Conservation (phyloP, 805 yeast genomes). For the Lipomyces starkeyi region DNA sequence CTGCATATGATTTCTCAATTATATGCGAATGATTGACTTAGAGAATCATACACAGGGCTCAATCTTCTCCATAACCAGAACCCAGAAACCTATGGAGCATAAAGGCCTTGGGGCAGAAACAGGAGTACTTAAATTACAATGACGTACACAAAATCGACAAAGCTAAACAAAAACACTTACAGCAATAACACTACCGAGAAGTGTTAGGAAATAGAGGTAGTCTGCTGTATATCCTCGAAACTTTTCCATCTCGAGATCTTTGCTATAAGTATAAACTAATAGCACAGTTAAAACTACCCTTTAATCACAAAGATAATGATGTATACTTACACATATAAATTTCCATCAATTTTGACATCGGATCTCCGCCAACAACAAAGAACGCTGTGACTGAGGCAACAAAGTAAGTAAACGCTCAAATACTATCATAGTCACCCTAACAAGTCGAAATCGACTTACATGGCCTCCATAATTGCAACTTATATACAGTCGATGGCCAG, state of each 20-base stretch:
- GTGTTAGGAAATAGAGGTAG: constrained; percentile 37
- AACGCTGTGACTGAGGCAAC: constrained; percentile 33
- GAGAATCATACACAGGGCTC: constrained; percentile 37
- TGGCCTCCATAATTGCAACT: constrained; percentile 34
- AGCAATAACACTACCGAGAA: constrained; percentile 36
- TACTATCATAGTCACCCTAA: background rate
- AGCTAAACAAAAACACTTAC: constrained; percentile 23
- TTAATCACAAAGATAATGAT: background rate
- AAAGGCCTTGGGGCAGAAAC: constrained; percentile 46
- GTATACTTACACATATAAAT: constrained; percentile 38
- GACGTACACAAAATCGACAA: background rate
- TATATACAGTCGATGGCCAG: constrained; percentile 35
- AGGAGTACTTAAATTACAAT: constrained; percentile 39
- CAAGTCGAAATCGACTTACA: constrained; percentile 25
- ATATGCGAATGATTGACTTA: constrained; percentile 37
- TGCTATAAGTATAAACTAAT: constrained; percentile 39
- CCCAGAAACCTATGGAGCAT: constrained; percentile 42
- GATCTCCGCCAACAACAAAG: constrained; percentile 35
- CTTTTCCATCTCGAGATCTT: constrained; percentile 39
- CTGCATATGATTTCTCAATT: constrained; percentile 17
- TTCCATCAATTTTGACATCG: constrained; percentile 39
- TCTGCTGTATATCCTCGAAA: constrained; percentile 39
- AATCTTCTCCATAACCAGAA: constrained; percentile 47
- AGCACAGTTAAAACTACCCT: background rate
- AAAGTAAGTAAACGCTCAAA: background rate